phyloP scores from a whole-genome alignment of 2,329 filamentous ascomycete genomes.

The Xylariaceae sp. region DNA sequence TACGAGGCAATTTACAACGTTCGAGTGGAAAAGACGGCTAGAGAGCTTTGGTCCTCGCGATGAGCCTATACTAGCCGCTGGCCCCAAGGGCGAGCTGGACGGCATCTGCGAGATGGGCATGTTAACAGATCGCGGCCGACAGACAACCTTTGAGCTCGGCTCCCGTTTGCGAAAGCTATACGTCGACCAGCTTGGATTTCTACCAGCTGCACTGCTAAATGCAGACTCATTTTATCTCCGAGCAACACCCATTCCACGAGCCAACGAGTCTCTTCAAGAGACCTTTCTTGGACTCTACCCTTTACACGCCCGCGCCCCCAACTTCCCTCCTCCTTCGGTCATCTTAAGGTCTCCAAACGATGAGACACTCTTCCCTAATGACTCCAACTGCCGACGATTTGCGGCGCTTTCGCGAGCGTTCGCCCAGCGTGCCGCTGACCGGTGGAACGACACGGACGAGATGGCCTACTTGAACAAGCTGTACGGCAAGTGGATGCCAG shows the following conservation, averaged over 20 bases:
- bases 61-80: slow-evolving; percentile 66
- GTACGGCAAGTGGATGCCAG: slow-evolving; percentile 83
- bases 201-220: slow-evolving; percentile 55
- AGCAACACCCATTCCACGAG: slow-evolving; percentile 70
- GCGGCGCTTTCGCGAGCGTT: slow-evolving; percentile 67
- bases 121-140: slow-evolving; percentile 71
- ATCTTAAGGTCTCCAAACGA: slow-evolving; percentile 63
- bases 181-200: slow-evolving; percentile 70
- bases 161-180: slow-evolving; percentile 68
- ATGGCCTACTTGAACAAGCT: slow-evolving; percentile 79
- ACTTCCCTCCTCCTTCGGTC: slow-evolving; percentile 62
- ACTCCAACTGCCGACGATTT: slow-evolving; percentile 70
- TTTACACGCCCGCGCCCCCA: slow-evolving; percentile 37
- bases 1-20: slow-evolving; percentile 39
- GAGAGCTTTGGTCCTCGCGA: slow-evolving; percentile 77
- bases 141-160: slow-evolving; percentile 69
- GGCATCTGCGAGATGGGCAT: slow-evolving; percentile 76
- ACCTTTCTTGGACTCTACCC: slow-evolving; percentile 75
- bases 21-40: slow-evolving; percentile 68
- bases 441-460: slow-evolving; percentile 74
- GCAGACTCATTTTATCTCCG: slow-evolving; percentile 68
- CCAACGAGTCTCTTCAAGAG: slow-evolving; percentile 75
- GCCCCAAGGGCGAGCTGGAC: slow-evolving; percentile 69
- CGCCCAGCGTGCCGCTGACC: slow-evolving; percentile 66
- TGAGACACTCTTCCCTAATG: slow-evolving; percentile 80